Evolutionary conservation across 306 rosid species (phyloP).

Genomic region (Lablab purpureus): DNA sequence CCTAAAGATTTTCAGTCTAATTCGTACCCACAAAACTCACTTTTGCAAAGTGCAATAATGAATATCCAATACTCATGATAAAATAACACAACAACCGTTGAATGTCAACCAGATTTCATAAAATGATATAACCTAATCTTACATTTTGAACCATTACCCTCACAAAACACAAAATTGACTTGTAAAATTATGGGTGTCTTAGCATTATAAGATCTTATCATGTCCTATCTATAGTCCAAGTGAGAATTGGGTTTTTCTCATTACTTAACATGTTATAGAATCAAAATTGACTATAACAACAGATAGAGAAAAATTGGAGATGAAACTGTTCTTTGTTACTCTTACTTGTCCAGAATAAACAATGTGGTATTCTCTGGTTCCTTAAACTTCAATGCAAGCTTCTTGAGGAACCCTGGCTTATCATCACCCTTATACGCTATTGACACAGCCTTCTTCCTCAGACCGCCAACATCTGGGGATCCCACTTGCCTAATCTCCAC

Average conservation of each 20-base stretch:
- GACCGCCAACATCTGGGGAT: slow-evolving; percentile 71
- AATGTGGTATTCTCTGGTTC: slow-evolving; percentile 88
- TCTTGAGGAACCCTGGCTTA: slow-evolving; percentile 88
- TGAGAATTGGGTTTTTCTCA: background rate
- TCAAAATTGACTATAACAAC: background rate
- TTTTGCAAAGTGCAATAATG: background rate
- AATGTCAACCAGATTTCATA: background rate
- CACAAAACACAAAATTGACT: background rate
- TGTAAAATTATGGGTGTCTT: background rate
- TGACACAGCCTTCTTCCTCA: slow-evolving; percentile 76
- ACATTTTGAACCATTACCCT: background rate
- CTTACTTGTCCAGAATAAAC: slow-evolving; percentile 97
- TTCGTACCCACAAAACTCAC: background rate
- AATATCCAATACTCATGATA: background rate
- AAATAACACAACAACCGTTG: background rate
- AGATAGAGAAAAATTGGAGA: slow-evolving; percentile 13
- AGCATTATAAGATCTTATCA: background rate
- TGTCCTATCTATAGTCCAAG: background rate
- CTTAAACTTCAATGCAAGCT: slow-evolving; percentile 81
- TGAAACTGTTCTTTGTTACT: slow-evolving; percentile 24
- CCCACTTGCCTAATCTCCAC: slow-evolving; percentile 78
- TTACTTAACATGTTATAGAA: background rate
- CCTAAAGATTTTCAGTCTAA: background rate
- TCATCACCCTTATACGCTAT: slow-evolving; percentile 76
- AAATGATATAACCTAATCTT: background rate